Percentiles rank a stretch among this genome's conserved stretches.
phyloP scores from a whole-genome alignment of 2,329 filamentous ascomycete genomes.

The Penicillium italicum region DNA sequence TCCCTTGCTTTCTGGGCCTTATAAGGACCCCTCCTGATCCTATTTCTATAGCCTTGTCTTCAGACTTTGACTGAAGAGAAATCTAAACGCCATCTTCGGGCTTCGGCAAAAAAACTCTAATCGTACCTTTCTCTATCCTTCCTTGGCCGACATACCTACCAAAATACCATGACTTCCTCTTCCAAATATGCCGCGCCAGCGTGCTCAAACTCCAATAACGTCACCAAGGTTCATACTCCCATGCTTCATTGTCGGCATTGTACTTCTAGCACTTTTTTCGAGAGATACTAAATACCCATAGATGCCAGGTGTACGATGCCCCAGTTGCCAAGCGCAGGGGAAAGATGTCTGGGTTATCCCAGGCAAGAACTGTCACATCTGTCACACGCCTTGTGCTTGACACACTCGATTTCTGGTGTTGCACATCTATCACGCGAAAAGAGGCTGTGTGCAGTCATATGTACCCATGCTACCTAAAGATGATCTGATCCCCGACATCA shows the following conservation, averaged over 20 bases:
- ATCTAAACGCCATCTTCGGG: not conserved
- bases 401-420: not conserved
- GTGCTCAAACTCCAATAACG: slow-evolving; percentile 9
- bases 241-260: not conserved
- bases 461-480: not conserved
- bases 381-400: slow-evolving; percentile 35
- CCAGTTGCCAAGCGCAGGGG: slow-evolving; percentile 35
- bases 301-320: slow-evolving; percentile 47
- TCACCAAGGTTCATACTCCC: slow-evolving; percentile 18
- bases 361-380: slow-evolving; percentile 45
- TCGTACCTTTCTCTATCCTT: not conserved
- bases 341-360: slow-evolving; percentile 46
- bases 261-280: not conserved
- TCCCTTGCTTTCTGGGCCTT: not conserved
- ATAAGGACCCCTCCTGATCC: slow-evolving; percentile 5
- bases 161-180: slow-evolving; percentile 12
- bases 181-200: slow-evolving; percentile 1
- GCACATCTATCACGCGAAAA: not conserved
- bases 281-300: slow-evolving; percentile 13
- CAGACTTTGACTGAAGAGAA: not conserved
- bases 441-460: not conserved
- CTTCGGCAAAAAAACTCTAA: not conserved
- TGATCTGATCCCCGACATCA: not conserved
- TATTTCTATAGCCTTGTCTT: not conserved
- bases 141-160: not conserved